Percentiles rank a stretch among this genome's conserved stretches.
Evolutionary conservation across 2,329 filamentous ascomycete species (phyloP).

Genomic region (Aspergillus quadricinctus): DNA sequence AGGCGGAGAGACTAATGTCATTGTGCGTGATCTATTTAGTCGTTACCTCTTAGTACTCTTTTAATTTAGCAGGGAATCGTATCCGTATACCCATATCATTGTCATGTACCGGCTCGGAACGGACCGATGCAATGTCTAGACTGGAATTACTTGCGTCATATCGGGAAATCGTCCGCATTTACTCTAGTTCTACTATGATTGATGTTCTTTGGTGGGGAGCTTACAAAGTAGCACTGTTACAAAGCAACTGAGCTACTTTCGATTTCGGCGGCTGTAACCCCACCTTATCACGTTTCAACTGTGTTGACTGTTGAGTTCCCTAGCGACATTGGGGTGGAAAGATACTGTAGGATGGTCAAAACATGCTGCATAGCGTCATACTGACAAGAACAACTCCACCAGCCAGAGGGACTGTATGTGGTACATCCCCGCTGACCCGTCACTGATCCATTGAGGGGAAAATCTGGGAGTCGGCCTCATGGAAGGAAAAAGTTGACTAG

Average conservation of each 20-base stretch:
- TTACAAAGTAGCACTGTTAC: too few species aligned
- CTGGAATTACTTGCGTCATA: neutral
- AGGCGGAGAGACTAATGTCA: constrained; percentile 28
- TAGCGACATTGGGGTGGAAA: neutral
- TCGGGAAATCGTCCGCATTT: neutral
- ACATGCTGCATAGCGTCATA: neutral
- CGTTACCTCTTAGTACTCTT: neutral
- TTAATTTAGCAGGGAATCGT: neutral
- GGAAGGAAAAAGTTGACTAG: neutral
- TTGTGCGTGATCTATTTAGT: neutral
- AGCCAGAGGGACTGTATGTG: neutral
- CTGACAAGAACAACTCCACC: neutral
- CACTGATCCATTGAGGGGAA: neutral
- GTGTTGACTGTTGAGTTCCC: neutral
- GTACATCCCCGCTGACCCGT: neutral
- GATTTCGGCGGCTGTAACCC: neutral
- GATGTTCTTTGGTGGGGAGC: neutral
- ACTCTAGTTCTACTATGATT: neutral
- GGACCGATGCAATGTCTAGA: neutral
- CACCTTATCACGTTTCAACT: neutral
- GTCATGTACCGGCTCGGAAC: neutral
- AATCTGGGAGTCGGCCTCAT: neutral
- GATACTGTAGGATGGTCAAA: neutral
- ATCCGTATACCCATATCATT: neutral
- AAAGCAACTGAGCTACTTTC: neutral